Conservation (phyloP, 73 alveolate species). For the Symbiodinium pilosum region DNA sequence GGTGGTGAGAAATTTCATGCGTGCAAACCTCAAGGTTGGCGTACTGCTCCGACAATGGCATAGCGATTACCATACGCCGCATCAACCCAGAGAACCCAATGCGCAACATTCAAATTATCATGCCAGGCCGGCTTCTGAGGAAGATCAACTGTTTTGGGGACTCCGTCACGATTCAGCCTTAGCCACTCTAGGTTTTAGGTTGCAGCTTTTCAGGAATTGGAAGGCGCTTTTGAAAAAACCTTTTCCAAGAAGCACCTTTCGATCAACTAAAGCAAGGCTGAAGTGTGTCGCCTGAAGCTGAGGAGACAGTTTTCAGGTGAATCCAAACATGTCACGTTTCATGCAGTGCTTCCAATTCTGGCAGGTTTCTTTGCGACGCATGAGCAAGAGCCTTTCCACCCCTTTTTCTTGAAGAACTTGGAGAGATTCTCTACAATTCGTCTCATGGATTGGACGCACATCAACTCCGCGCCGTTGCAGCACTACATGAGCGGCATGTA, state of each 20-base stretch:
- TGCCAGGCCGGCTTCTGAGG: constrained; percentile 70
- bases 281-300: too few species aligned
- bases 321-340: too few species aligned
- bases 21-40: constrained; percentile 20
- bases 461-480: constrained; percentile 52
- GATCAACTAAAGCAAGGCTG: too few species aligned
- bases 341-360: not conserved
- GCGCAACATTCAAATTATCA: constrained; percentile 54
- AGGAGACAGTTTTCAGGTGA: too few species aligned
- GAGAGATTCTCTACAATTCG: constrained; percentile 79
- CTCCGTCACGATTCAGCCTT: too few species aligned
- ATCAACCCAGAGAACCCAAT: constrained; percentile 69
- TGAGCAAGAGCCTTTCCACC: constrained; percentile 77
- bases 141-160: too few species aligned
- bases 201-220: too few species aligned
- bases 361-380: constrained; percentile 87
- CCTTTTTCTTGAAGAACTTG: constrained; percentile 76
- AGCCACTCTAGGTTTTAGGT: too few species aligned
- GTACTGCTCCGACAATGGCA: constrained; percentile 85
- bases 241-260: too few species aligned
- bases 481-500: too few species aligned
- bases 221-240: too few species aligned
- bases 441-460: constrained; percentile 83
- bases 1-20: too few species aligned
- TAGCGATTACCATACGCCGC: constrained; percentile 57